Evolutionary conservation across 176 grass and related monocot species (phyloP).

Genomic region (Stipa capillata): DNA sequence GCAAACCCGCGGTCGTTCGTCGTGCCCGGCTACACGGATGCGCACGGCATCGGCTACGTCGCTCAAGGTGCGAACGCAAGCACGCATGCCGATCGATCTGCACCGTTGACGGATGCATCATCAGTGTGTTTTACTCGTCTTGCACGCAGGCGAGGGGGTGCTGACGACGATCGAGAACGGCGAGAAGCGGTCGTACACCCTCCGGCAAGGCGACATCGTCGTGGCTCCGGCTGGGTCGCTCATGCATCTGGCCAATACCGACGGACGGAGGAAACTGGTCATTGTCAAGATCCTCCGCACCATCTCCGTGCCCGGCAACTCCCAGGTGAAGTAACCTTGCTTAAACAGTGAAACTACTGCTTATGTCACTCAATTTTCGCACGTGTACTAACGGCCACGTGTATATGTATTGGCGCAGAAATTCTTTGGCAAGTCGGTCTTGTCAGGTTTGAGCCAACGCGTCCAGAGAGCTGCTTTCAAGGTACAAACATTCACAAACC

Average conservation of each 20-base stretch:
- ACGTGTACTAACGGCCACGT: not conserved
- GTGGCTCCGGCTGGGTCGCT: constrained; percentile 46
- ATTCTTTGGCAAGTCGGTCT: constrained; percentile 56
- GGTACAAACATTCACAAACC: not conserved
- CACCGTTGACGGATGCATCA: not conserved
- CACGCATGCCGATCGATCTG: too few species aligned
- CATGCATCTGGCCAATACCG: constrained; percentile 58
- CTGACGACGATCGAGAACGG: constrained; percentile 41
- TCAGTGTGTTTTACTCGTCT: not conserved
- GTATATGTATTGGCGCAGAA: constrained; percentile 23
- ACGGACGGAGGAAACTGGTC: constrained; percentile 51
- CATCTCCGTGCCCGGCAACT: constrained; percentile 51
- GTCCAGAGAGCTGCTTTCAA: constrained; percentile 53
- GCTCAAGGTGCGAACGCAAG: constrained; percentile 21
- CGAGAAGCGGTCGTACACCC: constrained; percentile 36
- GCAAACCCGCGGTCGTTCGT: constrained; percentile 53
- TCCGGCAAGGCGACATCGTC: constrained; percentile 51
- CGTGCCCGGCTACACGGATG: constrained; percentile 52
- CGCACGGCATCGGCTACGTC: constrained; percentile 58
- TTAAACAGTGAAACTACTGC: too few species aligned
- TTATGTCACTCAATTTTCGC: not conserved
- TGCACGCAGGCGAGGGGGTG: constrained; percentile 41
- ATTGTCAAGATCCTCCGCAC: constrained; percentile 48
- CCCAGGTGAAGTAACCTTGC: constrained; percentile 12
- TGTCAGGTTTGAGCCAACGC: constrained; percentile 49